Evolutionary conservation across 2,329 filamentous ascomycete genomes (phyloP), one percentile per base, ranked within the genome.

Genomic region (Aspergillus puulaauensis): DNA sequence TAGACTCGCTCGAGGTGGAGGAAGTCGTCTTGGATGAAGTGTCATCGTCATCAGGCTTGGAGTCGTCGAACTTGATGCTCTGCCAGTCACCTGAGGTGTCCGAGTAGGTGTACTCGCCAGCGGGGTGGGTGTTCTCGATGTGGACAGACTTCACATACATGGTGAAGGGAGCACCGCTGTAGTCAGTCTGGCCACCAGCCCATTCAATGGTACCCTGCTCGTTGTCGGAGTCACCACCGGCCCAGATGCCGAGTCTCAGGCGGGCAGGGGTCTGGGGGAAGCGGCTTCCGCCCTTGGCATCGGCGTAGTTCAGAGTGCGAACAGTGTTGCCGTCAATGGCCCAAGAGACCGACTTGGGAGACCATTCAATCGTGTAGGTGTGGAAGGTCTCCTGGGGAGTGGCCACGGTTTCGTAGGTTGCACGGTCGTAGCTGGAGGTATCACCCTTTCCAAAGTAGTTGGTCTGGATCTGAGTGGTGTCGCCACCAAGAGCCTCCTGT

Each of bases 361-460:
- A 88, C 88, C 89, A 91, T 72, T 89, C 83, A 57, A 91, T 58
- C 46, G 74, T 60, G 68, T 80, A 80, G 31, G 76, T 80, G 67
- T 79, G 75, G 67, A 75, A 78, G 37, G 61, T 62, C 24, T 71
- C 68, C 63, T 79, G 76, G 57, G 89, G 93, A 68, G 82, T 76
- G 62, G 79, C 66, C 68, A 87, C 79, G 2, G 84, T 76, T 73
- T 93, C 89, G 73, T 90, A 92, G 58, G 90, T 88, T 60, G 89
- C 93, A 57, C 93, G 89, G 77, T 96, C 91, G 79, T 95, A 96
- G 12, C 84, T 84, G 4, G 69, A 65, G 0, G 90, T 92, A 66
- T 91, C 83, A 55, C 93, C 95, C 78, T 98, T 97, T 74, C 93
- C 91, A 68, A 98, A 99, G 79, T 96, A 99, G 78, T 99, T 98